Conservation (phyloP, 352 stramenopile genomes). For the Blastocystis sp. region DNA sequence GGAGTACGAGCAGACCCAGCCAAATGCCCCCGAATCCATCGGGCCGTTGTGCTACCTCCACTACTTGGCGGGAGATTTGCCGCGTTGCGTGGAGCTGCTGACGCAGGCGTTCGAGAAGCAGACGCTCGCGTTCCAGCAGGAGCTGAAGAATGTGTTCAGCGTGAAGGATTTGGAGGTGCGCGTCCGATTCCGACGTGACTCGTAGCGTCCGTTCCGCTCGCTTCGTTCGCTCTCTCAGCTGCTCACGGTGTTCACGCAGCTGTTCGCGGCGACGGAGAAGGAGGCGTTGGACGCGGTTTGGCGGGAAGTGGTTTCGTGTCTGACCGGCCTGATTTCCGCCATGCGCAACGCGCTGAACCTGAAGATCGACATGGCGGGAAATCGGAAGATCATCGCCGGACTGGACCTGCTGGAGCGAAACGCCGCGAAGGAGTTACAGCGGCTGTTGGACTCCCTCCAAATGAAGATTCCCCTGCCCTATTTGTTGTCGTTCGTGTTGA, state of each 20-base stretch:
- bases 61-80: neutral
- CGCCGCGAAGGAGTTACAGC: neutral
- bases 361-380: conserved; percentile 36
- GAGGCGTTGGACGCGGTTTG: neutral
- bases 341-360: conserved; percentile 9
- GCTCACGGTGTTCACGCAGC: neutral
- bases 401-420: conserved; percentile 11
- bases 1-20: neutral
- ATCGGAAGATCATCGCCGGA: conserved; percentile 49
- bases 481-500: conserved; percentile 29
- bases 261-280: neutral
- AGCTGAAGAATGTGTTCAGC: conserved; percentile 14
- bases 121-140: neutral
- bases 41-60: conserved; percentile 12
- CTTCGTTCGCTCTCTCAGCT: neutral
- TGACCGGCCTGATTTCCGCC: conserved; percentile 1
- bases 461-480: neutral
- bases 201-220: conserved; percentile 9
- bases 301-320: neutral
- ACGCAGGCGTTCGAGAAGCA: neutral
- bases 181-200: neutral
- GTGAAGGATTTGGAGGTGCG: conserved; percentile 41
- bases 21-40: neutral
- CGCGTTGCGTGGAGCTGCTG: neutral
- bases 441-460: conserved; percentile 25